Conservation (phyloP, 1,284 basidiomycete genomes). For the Peniophora sp. region DNA sequence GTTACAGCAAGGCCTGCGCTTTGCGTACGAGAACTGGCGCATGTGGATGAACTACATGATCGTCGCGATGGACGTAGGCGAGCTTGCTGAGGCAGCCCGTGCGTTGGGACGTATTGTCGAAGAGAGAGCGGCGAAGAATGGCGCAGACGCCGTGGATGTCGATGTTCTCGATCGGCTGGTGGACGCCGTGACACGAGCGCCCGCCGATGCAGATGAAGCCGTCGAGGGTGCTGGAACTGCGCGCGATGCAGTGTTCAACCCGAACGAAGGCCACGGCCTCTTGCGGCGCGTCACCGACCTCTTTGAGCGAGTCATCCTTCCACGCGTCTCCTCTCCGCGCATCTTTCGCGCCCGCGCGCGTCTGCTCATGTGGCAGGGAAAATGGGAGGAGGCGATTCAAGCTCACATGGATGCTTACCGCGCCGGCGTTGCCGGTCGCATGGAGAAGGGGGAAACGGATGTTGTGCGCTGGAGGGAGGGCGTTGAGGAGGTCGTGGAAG, state of each 20-base stretch:
- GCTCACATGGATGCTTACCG: conserved; percentile 83
- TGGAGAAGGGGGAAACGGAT: conserved; percentile 61
- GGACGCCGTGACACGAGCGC: conserved; percentile 68
- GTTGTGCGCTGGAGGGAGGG: conserved; percentile 62
- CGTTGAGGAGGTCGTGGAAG: conserved; percentile 71
- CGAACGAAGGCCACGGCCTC: conserved; percentile 64
- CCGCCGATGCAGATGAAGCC: conserved; percentile 30
- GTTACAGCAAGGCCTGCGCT: conserved; percentile 82
- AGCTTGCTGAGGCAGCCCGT: conserved; percentile 81
- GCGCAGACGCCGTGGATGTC: conserved; percentile 63
- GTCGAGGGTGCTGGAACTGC: conserved; percentile 17
- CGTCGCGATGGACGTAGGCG: conserved; percentile 88
- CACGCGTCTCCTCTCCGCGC: conserved; percentile 67
- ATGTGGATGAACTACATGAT: conserved; percentile 99
- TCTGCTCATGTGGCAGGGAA: conserved; percentile 64
- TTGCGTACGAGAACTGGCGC: conserved; percentile 87
- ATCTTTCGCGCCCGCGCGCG: conserved; percentile 78
- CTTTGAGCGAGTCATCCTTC: conserved; percentile 73
- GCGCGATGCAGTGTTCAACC: conserved; percentile 23
- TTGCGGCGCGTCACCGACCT: conserved; percentile 57
- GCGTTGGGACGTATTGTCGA: conserved; percentile 82
- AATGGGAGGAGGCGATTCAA: conserved; percentile 72
- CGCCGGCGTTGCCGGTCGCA: conserved; percentile 58
- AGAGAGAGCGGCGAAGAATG: conserved; percentile 61
- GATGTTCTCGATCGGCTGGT: conserved; percentile 85